Evolutionary conservation across 768 basidiomycete genomes (phyloP).

Genomic region (Nidula microcarpa): DNA sequence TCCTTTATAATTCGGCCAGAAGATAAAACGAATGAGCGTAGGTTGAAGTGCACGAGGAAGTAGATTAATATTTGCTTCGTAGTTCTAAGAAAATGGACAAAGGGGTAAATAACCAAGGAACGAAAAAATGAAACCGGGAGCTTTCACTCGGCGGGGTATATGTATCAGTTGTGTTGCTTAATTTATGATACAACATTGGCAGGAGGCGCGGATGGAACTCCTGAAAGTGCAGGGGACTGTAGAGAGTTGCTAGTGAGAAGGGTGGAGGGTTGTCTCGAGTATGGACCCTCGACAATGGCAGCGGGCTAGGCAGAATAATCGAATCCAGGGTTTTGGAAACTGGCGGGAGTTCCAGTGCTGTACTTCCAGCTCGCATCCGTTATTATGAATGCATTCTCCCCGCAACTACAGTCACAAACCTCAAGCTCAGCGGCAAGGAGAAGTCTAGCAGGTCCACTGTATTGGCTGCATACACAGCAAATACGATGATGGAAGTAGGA

Average conservation of each 20-base stretch:
- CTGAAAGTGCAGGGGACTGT: neutral
- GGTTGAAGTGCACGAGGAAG: too few relatives aligned
- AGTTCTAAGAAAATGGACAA: too few relatives aligned
- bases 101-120: too few relatives aligned
- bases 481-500: slow-evolving; percentile 3
- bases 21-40: too few relatives aligned
- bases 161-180: too few relatives aligned
- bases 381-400: slow-evolving; percentile 1
- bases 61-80: too few relatives aligned
- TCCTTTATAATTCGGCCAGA: too few relatives aligned
- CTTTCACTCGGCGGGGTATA: too few relatives aligned
- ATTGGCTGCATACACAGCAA: slow-evolving; percentile 5
- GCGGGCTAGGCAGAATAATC: slow-evolving; percentile 16
- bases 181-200: neutral
- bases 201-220: neutral
- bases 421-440: slow-evolving; percentile 1
- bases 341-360: slow-evolving; percentile 7
- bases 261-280: slow-evolving; percentile 11
- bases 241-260: slow-evolving; percentile 2
- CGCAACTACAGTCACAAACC: slow-evolving; percentile 11
- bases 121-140: too few relatives aligned
- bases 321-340: slow-evolving; percentile 3
- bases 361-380: slow-evolving; percentile 22
- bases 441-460: neutral
- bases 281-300: slow-evolving; percentile 13